phyloP scores from a whole-genome alignment of 257 asterid genomes.

The Echium plantagineum region DNA sequence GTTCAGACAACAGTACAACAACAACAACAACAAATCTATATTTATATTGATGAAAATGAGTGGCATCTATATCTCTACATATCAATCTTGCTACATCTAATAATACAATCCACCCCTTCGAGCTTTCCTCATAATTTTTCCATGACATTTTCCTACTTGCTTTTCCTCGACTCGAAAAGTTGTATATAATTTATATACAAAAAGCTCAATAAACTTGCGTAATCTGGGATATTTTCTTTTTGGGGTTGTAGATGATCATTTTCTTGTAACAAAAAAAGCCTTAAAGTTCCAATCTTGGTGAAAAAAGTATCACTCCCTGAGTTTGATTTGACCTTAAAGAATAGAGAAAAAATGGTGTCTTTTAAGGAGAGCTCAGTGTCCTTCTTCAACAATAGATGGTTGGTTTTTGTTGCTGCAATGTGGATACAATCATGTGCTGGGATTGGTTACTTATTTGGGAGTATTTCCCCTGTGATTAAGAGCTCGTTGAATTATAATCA shows the following conservation, averaged over 20 bases:
- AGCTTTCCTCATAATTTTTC: too few relatives aligned
- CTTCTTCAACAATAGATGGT: constrained; percentile 39
- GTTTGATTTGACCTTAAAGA: constrained; percentile 1
- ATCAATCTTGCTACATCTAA: too few relatives aligned
- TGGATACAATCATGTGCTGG: constrained; percentile 52
- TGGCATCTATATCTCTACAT: neutral
- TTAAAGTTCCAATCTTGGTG: neutral
- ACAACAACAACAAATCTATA: too few relatives aligned
- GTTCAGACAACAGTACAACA: too few relatives aligned
- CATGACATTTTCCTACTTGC: too few relatives aligned
- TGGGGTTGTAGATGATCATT: too few relatives aligned
- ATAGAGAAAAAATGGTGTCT: neutral
- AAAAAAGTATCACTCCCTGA: neutral
- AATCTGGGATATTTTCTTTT: too few relatives aligned
- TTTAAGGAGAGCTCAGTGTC: constrained; percentile 16
- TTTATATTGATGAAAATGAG: neutral
- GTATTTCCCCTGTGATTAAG: constrained; percentile 34
- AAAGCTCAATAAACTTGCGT: too few relatives aligned
- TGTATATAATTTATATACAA: too few relatives aligned
- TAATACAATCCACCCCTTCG: too few relatives aligned
- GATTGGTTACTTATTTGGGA: constrained; percentile 41
- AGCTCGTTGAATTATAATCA: constrained; percentile 32
- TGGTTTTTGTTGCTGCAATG: constrained; percentile 47
- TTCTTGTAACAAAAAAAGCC: neutral
- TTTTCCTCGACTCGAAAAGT: too few relatives aligned